Base-by-base conservation (phyloP, 2,329 filamentous ascomycete genomes). In the Fusarium sp. region DNA sequence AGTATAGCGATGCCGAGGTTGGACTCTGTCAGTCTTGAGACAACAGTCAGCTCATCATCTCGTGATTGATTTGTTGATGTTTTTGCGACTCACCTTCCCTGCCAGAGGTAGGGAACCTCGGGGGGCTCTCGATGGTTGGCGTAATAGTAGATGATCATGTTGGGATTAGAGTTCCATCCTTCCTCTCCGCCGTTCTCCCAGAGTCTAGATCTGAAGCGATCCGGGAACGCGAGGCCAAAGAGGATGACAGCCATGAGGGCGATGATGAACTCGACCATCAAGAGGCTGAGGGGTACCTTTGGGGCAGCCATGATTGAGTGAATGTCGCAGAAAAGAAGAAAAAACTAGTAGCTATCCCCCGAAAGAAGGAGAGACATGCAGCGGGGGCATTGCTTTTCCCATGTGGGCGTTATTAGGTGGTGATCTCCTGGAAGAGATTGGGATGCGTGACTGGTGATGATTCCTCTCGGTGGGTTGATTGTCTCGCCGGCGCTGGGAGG, bases 141-240 rank as follows among this genome's bases (percentile, higher is more conserved):
- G 20, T 80, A 81, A 58, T 71, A 80, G 65, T 80, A 81, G 7
- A 80, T 79, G 45, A 79, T 67, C 41, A 74, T 33, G 4, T 77
- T 77, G 5, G 79, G 80, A 39, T 80, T 78, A 39, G 79, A 82
- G 68, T 77, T 81, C 76, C 77, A 82, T 16, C 78, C 77, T n/a
- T 78, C 64, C 24, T 72, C 76, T 33, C 78, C 78, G 14, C 79
- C 79, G 29, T 81, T 78, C 22, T 76, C 74, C 78, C 79, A 80
- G 6, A 80, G 71, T 35, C 68, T 69, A 13, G 75, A 73, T 35
- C 79, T 72, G 50, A 77, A 77, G 10, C 67, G 62, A 6, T 75
- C 68, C 2, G 78, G 75, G 52, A 79, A 80, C 16, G 74, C 77
- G 4, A 79, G 13, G 11, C 71, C 64, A 31, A 80, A 81, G 3